A percentile compares a stretch with the other conserved stretches of the same genome.
Conservation (phyloP, 768 basidiomycete species). For the Phylloporus scabripes region DNA sequence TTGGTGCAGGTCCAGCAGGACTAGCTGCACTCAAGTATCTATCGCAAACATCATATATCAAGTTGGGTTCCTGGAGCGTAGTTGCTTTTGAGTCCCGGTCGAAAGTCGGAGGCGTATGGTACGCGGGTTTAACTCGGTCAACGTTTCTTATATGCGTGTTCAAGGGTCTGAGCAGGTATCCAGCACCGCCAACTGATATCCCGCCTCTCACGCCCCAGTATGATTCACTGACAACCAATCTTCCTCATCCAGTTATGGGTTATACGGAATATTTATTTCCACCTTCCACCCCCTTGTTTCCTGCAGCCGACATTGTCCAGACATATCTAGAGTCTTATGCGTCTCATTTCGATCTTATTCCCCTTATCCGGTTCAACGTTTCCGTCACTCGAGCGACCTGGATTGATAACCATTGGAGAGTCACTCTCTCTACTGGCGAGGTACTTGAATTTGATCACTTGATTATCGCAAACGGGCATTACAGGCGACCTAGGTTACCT, state of each 20-base stretch:
- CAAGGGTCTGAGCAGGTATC: slow-evolving; percentile 39
- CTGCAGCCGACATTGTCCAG: slow-evolving; percentile 53
- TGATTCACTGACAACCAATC: slow-evolving; percentile 75
- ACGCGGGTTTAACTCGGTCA: slow-evolving; percentile 13
- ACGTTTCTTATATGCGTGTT: not conserved
- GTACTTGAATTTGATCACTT: slow-evolving; percentile 52
- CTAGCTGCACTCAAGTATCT: slow-evolving; percentile 64
- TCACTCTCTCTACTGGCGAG: slow-evolving; percentile 39
- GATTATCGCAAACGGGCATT: slow-evolving; percentile 74
- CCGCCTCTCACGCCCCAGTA: slow-evolving; percentile 69
- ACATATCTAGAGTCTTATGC: slow-evolving; percentile 70
- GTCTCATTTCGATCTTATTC: slow-evolving; percentile 49
- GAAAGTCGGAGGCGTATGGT: slow-evolving; percentile 77
- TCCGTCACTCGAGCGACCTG: slow-evolving; percentile 46
- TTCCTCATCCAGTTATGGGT: slow-evolving; percentile 76
- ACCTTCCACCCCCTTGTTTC: slow-evolving; percentile 66
- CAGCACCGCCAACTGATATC: slow-evolving; percentile 44
- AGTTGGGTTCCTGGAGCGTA: slow-evolving; percentile 56
- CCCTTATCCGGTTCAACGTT: slow-evolving; percentile 60
- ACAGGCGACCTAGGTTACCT: slow-evolving; percentile 60
- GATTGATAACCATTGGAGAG: slow-evolving; percentile 42
- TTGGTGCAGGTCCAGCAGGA: slow-evolving; percentile 75
- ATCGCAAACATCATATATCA: slow-evolving; percentile 52
- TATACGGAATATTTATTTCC: slow-evolving; percentile 62
- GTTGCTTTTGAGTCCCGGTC: slow-evolving; percentile 59